These are phyloP conservation scores for Emericellopsis atlantica DNA, from an alignment of 2,329 filamentous ascomycete species.

Conservation along the genomic window DNA sequence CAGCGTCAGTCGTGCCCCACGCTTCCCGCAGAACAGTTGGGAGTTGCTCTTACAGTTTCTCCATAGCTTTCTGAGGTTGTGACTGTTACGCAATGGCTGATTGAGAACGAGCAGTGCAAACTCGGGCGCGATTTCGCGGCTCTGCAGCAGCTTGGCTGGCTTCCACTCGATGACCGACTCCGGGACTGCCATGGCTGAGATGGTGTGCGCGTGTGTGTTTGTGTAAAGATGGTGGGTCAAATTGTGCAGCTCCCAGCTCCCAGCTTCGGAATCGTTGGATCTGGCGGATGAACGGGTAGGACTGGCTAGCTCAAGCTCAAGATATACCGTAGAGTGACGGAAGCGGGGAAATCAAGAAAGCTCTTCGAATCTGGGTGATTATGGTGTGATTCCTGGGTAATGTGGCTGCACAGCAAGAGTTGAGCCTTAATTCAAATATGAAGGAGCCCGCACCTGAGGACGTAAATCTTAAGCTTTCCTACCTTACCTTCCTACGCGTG, in stretches of 20 bases:
- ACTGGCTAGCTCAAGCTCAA: too few relatives aligned
- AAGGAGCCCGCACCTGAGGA: too few relatives aligned
- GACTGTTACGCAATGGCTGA: slow-evolving; percentile 32
- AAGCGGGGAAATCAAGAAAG: neutral
- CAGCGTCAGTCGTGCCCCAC: neutral
- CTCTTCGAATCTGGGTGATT: neutral
- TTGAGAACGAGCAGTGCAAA: slow-evolving; percentile 38
- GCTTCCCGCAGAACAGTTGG: neutral
- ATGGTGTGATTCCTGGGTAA: too few relatives aligned
- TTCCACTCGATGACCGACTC: slow-evolving; percentile 22
- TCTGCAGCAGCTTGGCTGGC: slow-evolving; percentile 22
- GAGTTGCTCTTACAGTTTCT: slow-evolving; percentile 24
- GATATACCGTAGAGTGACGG: too few relatives aligned
- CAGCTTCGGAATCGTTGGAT: too few relatives aligned
- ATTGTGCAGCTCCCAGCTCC: too few relatives aligned
- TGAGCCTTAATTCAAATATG: too few relatives aligned
- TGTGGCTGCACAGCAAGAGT: too few relatives aligned
- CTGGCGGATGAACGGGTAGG: too few relatives aligned
- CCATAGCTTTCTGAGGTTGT: slow-evolving; percentile 36
- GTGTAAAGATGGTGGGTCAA: too few relatives aligned
- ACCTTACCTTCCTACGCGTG: too few relatives aligned
- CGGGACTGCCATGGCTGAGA: neutral
- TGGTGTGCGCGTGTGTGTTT: neutral
- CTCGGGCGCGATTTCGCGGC: slow-evolving; percentile 15
- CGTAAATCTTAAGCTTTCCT: too few relatives aligned